Evolutionary conservation across 139 green algal species (phyloP), one percentile per base, ranked within the genome.

Genomic region (Coelastrella sp.): DNA sequence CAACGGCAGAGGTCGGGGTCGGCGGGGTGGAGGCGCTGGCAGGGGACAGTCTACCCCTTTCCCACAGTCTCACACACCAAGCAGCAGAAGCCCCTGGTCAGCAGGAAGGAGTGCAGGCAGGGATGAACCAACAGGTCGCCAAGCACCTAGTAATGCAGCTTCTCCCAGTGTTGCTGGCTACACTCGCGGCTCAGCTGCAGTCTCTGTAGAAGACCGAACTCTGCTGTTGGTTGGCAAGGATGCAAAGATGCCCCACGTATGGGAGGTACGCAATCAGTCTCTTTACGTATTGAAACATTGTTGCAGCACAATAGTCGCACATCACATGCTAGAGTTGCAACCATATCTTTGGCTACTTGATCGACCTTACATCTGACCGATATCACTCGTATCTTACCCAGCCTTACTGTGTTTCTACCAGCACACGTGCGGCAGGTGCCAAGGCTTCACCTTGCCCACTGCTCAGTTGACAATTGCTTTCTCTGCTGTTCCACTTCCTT

Each of bases 201-300:
- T 88, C 7, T 20, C 14, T n/a, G 35, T 49, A 57, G 49, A 65
- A 8, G 84, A 88, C 14, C 66, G 49, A 22, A 58, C 19, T 15
- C 68, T 90, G 73, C 73, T 90, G 85, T 24, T 84, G 24, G 19
- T 90, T 10, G 63, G 73, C 59, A 84, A 65, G 59, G 85, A 90
- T 78, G 58, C 85, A 17, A 90, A 90, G 85, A 75, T 74, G 74
- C 58, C 70, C 20, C 17, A 65, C 60, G 85, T 84, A 0, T 90
- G 56, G 56, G 85, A 90, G 85, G 85, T 90, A 24, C 14, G 85
- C 7, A 58, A 59, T 49, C 3, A 3, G 35, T 49, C 35, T 49
- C 35, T 49, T 3, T 3, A 49, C 35, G 35, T 3, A 49, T 3
- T 49, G 35, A 49, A 49, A 3, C 35, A 49, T 49, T 49, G 35